Base-by-base conservation (phyloP, 345 rosid species). In the Murraya koenigii region DNA sequence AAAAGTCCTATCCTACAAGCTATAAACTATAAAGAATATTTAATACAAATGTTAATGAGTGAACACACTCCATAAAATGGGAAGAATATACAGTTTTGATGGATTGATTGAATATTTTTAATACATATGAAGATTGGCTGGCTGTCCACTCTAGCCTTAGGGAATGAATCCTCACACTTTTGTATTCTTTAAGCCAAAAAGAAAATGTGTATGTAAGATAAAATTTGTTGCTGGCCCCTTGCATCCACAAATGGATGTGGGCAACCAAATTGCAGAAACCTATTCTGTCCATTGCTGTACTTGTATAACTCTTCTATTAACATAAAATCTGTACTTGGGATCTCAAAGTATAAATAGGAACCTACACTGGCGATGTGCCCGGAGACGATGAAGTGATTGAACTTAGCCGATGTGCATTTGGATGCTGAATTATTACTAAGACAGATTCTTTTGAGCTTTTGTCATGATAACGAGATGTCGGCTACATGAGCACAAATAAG, bases 401-500 rank as follows among this genome's bases (percentile, higher is more conserved):
- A 52, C 66, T 82, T 76, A 74, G 72, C 75, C 78, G 75, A 20
- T 72, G 78, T 39, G 83, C 73, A 73, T 83, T 78, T 6, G 98
- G 98, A 77, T 94, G 94, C 89, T 94, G 92, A 80, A 92, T 86
- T 56, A 94, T 84, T 33, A 92, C 95, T n/a, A 92, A 76, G 73
- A 90, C 80, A 41, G 91, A 78, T 75, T 89, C 95, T 75, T 75
- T 84, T 13, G 81, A 78, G 74, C 82, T 83, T 77, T 69, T 78
- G 38, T 88, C 76, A 44, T 74, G 80, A 61, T 81, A 76, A 69
- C 74, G 49, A 56, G 87, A 87, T 61, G 86, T 82, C 38, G 97
- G 97, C 97, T 94, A 86, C 90, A 85, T 52, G 15, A 66, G 69
- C 30, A 30, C 26, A 10, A 55, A 70, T 17, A 35, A 33, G 75